phyloP scores from a whole-genome alignment of 2,329 filamentous ascomycete species.

The Curvularia spicifera region DNA sequence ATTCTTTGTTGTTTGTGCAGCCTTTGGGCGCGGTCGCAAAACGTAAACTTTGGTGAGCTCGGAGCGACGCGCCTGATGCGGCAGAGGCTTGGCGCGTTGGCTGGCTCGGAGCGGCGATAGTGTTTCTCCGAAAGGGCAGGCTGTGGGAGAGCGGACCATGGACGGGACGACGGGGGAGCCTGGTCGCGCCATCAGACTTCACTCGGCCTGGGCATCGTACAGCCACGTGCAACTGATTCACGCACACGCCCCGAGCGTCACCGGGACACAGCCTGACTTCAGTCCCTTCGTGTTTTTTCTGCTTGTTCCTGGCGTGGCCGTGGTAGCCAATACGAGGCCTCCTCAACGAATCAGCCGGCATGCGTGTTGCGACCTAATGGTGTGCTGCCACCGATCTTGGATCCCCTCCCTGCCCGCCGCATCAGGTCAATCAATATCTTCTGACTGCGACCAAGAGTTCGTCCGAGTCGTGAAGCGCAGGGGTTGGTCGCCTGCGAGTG shows the following conservation, averaged over 20 bases:
- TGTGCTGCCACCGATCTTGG: constrained; percentile 9
- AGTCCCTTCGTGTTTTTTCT: constrained; percentile 8
- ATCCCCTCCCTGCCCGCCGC: constrained; percentile 5
- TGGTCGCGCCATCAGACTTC: background rate
- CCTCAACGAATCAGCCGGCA: constrained; percentile 1
- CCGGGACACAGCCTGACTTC: background rate
- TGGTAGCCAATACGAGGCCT: background rate
- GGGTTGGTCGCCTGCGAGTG: constrained; percentile 20
- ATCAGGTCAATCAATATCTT: constrained; percentile 20
- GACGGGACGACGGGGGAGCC: background rate
- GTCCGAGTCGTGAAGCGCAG: constrained; percentile 16
- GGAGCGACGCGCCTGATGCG: constrained; percentile 24
- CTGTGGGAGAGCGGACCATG: background rate
- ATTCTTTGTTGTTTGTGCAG: constrained; percentile 4
- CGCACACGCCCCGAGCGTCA: constrained; percentile 5
- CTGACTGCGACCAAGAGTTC: constrained; percentile 13
- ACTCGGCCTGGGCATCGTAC: background rate
- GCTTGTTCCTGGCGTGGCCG: constrained; percentile 18
- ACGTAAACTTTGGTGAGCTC: constrained; percentile 25
- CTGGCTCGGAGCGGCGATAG: constrained; percentile 6
- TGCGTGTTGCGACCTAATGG: constrained; percentile 5
- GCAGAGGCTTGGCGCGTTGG: constrained; percentile 20
- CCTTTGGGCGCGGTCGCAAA: constrained; percentile 22
- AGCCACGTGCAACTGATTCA: constrained; percentile 13
- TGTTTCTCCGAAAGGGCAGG: background rate